Conservation (phyloP, 2,329 filamentous ascomycete species). For the Calonectria pauciramosa region DNA sequence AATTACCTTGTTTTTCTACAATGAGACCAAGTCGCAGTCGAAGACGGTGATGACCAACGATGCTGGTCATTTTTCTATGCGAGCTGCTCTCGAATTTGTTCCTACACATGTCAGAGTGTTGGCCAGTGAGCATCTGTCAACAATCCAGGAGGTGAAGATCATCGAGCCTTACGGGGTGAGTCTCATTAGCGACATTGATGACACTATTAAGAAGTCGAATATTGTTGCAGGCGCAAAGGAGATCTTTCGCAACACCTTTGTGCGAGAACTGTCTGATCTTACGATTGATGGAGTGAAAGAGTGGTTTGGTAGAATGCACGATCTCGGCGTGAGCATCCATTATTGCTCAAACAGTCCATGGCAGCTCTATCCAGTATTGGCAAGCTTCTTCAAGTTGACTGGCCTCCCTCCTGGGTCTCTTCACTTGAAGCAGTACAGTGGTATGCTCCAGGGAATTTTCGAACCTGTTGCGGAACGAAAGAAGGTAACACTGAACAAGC, state of each 20-base stretch:
- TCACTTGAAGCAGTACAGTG: conserved; percentile 95
- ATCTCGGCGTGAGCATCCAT: conserved; percentile 89
- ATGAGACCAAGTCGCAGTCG: conserved; percentile 84
- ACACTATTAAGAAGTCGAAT: conserved; percentile 96
- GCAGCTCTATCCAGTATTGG: conserved; percentile 93
- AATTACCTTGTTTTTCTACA: conserved; percentile 96
- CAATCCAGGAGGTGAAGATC: conserved; percentile 81
- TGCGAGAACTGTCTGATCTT: conserved; percentile 85
- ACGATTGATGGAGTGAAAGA: conserved; percentile 89
- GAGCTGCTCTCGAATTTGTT: conserved; percentile 87
- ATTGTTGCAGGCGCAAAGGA: conserved; percentile 90
- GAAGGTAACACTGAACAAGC: conserved; percentile 86
- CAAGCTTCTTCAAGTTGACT: conserved; percentile 85
- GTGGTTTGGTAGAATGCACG: conserved; percentile 86
- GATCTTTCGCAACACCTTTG: conserved; percentile 96
- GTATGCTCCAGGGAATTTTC: conserved; percentile 98
- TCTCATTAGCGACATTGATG: conserved; percentile 96
- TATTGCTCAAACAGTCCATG: conserved; percentile 99
- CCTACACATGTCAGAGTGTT: conserved; percentile 91
- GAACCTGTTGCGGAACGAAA: conserved; percentile 97
- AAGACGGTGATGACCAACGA: conserved; percentile 89
- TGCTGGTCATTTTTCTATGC: conserved; percentile 86
- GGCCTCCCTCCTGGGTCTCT: conserved; percentile 90
- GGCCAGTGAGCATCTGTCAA: conserved; percentile 87
- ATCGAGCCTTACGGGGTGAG: conserved; percentile 87